Percentiles rank a stretch among this genome's conserved stretches.
Evolutionary conservation across 768 basidiomycete genomes (phyloP).

Genomic region (Mycena galericulata): DNA sequence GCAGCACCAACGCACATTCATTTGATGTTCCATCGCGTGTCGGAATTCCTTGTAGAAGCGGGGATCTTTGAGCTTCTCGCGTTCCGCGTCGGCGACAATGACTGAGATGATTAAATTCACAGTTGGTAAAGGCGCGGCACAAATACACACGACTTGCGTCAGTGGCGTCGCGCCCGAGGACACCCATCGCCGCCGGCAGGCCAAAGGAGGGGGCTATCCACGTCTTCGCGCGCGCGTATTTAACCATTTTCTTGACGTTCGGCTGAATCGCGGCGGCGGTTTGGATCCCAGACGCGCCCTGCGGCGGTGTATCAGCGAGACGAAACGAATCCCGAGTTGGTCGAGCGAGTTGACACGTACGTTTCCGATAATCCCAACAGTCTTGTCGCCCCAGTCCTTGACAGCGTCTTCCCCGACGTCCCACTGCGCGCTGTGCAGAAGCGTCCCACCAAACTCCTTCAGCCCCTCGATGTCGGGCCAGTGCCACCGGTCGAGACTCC

Average conservation of each 20-base stretch:
- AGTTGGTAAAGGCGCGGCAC: background rate
- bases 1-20: conserved; percentile 8
- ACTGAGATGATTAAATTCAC: no score
- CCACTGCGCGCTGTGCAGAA: conserved; percentile 75
- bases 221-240: conserved; percentile 69
- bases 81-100: conserved; percentile 5
- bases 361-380: conserved; percentile 65
- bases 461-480: conserved; percentile 77
- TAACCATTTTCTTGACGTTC: conserved; percentile 59
- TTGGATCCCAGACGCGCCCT: conserved; percentile 72
- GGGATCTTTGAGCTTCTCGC: conserved; percentile 20
- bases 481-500: conserved; percentile 67
- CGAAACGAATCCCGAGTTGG: background rate
- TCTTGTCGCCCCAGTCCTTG: conserved; percentile 63
- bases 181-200: background rate
- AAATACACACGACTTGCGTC: conserved; percentile 8
- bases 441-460: conserved; percentile 64
- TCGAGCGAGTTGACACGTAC: conserved; percentile 4
- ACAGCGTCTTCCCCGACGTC: conserved; percentile 53
- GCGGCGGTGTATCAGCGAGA: background rate
- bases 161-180: background rate
- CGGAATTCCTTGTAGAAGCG: background rate
- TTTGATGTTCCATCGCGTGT: conserved; percentile 16
- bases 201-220: conserved; percentile 63
- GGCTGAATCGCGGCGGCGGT: conserved; percentile 69